phyloP scores from a whole-genome alignment of 108 stramenopile species.

The Nannochloropsis gaditana region DNA sequence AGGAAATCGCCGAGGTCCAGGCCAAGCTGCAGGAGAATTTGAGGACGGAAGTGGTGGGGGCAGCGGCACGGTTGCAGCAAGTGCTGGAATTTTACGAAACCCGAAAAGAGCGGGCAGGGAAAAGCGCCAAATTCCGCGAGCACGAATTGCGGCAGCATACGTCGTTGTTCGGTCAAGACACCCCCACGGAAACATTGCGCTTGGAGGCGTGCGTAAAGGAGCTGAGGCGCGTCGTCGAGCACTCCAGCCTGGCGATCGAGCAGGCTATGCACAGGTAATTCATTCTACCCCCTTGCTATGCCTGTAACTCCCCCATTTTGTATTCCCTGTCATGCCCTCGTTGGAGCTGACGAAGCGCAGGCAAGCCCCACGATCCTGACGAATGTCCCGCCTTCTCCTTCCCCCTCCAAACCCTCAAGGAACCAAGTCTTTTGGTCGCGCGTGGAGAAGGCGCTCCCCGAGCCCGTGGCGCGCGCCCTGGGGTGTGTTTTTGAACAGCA shows the following conservation, averaged over 20 bases:
- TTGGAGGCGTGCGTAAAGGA: neutral
- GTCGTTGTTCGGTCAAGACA: neutral
- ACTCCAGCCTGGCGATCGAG: neutral
- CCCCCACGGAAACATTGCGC: neutral
- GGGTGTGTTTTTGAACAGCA: neutral
- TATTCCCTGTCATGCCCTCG: neutral
- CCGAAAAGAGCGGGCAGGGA: neutral
- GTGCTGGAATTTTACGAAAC: neutral
- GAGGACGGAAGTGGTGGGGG: conserved; percentile 5
- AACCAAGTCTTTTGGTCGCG: neutral
- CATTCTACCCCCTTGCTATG: neutral
- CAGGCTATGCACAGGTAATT: neutral
- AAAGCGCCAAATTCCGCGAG: neutral
- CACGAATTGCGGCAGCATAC: neutral
- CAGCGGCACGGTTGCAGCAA: neutral
- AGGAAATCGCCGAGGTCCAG: neutral
- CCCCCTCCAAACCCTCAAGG: neutral
- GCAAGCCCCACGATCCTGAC: neutral
- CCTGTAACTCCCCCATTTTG: neutral
- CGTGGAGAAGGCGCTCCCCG: neutral
- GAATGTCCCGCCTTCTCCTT: neutral
- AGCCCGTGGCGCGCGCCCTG: neutral
- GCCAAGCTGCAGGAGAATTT: neutral
- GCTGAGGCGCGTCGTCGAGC: neutral
- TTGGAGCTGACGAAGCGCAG: neutral